These are phyloP conservation scores for Catharanthus roseus DNA, from an alignment of 257 asterid genomes.

Conservation along the genomic window DNA sequence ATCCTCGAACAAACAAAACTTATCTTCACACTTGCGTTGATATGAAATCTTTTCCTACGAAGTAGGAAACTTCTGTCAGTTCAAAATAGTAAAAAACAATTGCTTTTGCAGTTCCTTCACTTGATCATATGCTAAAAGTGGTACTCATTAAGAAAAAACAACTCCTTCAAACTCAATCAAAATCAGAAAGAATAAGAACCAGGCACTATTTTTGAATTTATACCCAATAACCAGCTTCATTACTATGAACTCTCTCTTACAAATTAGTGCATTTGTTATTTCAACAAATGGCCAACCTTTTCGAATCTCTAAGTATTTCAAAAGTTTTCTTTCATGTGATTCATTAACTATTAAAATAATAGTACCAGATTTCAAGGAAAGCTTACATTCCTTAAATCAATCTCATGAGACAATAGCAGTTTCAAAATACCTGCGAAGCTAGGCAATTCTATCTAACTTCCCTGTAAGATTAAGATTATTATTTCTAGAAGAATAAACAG, in stretches of 20 bases:
- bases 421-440: not conserved
- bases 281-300: too few species aligned
- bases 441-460: too few species aligned
- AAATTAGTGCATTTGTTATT: too few species aligned
- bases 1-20: not conserved
- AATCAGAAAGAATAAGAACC: too few species aligned
- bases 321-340: not conserved
- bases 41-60: not conserved
- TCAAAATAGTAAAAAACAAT: not conserved
- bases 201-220: too few species aligned
- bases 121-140: not conserved
- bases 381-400: not conserved
- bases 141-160: not conserved
- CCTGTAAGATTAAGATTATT: too few species aligned
- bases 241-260: not conserved
- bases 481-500: too few species aligned
- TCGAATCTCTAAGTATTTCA: too few species aligned
- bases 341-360: not conserved
- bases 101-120: not conserved
- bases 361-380: not conserved
- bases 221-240: too few species aligned
- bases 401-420: not conserved
- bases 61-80: not conserved
- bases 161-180: not conserved
- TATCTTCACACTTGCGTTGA: not conserved